phyloP scores from a whole-genome alignment of 257 asterid genomes.

The Voacanga thouarsii region DNA sequence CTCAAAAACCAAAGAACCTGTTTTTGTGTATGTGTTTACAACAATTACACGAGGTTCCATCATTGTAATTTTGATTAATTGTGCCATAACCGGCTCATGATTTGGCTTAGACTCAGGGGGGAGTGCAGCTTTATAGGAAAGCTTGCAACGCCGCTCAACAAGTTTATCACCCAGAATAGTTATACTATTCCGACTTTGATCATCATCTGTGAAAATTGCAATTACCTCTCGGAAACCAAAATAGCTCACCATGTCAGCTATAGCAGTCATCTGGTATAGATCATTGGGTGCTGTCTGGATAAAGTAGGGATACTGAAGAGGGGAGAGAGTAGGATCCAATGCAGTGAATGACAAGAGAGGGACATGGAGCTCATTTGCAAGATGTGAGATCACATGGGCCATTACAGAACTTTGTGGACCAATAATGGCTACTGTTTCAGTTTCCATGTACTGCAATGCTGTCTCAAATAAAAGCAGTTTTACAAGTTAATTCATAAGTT shows the following conservation, averaged over 20 bases:
- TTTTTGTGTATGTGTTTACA: constrained; percentile 44
- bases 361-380: constrained; percentile 76
- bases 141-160: constrained; percentile 51
- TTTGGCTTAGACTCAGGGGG: constrained; percentile 45
- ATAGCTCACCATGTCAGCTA: constrained; percentile 62
- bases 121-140: constrained; percentile 60
- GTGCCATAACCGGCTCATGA: constrained; percentile 32
- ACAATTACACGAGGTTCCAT: constrained; percentile 72
- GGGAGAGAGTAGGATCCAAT: constrained; percentile 64
- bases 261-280: constrained; percentile 67
- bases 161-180: constrained; percentile 59
- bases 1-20: constrained; percentile 50
- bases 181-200: constrained; percentile 61
- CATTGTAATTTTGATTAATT: constrained; percentile 36
- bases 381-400: constrained; percentile 82
- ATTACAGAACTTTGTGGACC: constrained; percentile 81
- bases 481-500: background rate
- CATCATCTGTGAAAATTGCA: constrained; percentile 62
- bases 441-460: constrained; percentile 77
- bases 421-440: constrained; percentile 65
- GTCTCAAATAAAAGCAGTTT: constrained; percentile 8
- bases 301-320: constrained; percentile 84
- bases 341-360: constrained; percentile 88
- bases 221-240: constrained; percentile 58
- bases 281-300: constrained; percentile 76